phyloP scores from a whole-genome alignment of 2,329 filamentous ascomycete species.

The Fusarium haematococcum region DNA sequence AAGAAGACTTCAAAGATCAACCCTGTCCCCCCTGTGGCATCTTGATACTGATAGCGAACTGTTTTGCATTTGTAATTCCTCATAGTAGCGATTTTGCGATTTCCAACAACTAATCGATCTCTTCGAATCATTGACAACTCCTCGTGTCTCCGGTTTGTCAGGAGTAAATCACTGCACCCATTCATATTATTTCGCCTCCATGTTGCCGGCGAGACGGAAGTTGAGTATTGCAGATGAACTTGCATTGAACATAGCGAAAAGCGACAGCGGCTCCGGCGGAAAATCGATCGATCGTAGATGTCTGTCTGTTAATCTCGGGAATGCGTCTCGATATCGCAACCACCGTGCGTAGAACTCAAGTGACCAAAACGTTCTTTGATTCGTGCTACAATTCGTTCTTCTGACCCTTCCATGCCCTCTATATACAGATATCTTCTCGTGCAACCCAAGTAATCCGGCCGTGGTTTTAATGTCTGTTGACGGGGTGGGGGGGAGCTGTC shows the following conservation, averaged over 20 bases:
- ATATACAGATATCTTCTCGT: constrained; percentile 35
- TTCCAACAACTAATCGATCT: not conserved
- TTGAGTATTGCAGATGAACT: not conserved
- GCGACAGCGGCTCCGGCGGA: not conserved
- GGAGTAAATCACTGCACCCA: not conserved
- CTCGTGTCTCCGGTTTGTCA: not conserved
- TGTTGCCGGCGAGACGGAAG: not conserved
- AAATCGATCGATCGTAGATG: not conserved
- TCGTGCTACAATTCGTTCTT: constrained; percentile 18
- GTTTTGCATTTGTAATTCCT: not conserved
- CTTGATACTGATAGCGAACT: not conserved
- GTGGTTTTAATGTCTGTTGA: constrained; percentile 41
- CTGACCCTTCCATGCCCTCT: constrained; percentile 23
- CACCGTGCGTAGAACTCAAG: not conserved
- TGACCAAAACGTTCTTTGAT: constrained; percentile 31
- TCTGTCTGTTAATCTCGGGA: not conserved
- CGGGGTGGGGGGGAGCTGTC: constrained; percentile 45
- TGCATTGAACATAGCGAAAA: not conserved
- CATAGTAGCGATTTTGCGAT: not conserved
- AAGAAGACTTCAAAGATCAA: constrained; percentile 63
- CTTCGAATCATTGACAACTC: not conserved
- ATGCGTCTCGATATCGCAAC: not conserved
- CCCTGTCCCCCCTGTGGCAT: not conserved
- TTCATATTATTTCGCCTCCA: not conserved
- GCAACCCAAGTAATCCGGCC: constrained; percentile 12